A percentile compares a stretch with the other conserved stretches of the same genome.
phyloP scores from a whole-genome alignment of 1,284 basidiomycete genomes.

The Inonotus obliquus region DNA sequence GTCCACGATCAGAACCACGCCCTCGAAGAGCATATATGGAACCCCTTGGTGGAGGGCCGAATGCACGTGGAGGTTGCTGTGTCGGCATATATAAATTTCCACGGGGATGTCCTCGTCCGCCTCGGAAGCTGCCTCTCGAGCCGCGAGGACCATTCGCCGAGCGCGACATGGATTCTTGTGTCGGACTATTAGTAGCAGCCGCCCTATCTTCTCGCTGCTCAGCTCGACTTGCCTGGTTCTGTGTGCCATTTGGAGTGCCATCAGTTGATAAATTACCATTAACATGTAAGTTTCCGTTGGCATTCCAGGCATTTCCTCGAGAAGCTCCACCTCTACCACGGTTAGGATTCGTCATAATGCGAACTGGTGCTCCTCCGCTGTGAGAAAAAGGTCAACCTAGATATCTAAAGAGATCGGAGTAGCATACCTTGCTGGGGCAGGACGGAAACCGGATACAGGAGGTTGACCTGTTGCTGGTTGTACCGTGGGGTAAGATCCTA shows the following conservation, averaged over 20 bases:
- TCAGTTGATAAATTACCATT: constrained; percentile 7
- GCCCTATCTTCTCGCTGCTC: neutral
- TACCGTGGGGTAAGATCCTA: constrained; percentile 61
- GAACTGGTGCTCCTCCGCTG: constrained; percentile 13
- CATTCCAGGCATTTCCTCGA: constrained; percentile 23
- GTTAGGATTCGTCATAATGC: constrained; percentile 69
- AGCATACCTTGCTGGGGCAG: constrained; percentile 38
- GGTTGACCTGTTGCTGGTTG: constrained; percentile 47
- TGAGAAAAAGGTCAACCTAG: neutral
- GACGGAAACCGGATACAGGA: constrained; percentile 57
- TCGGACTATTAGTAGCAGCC: neutral
- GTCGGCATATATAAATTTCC: constrained; percentile 11
- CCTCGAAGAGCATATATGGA: constrained; percentile 29
- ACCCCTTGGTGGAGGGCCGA: constrained; percentile 18
- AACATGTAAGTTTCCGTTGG: constrained; percentile 2
- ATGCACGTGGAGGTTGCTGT: constrained; percentile 8
- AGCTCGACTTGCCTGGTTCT: neutral
- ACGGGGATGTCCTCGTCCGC: constrained; percentile 18
- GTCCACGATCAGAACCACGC: constrained; percentile 35
- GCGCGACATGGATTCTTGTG: constrained; percentile 6
- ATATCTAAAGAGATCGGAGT: neutral
- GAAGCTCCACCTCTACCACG: constrained; percentile 39
- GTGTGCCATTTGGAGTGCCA: neutral
- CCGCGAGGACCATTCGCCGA: neutral
- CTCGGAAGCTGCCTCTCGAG: constrained; percentile 6